Evolutionary conservation across 2,329 filamentous ascomycete genomes (phyloP).

Genomic region (Hypomyces rosellus): DNA sequence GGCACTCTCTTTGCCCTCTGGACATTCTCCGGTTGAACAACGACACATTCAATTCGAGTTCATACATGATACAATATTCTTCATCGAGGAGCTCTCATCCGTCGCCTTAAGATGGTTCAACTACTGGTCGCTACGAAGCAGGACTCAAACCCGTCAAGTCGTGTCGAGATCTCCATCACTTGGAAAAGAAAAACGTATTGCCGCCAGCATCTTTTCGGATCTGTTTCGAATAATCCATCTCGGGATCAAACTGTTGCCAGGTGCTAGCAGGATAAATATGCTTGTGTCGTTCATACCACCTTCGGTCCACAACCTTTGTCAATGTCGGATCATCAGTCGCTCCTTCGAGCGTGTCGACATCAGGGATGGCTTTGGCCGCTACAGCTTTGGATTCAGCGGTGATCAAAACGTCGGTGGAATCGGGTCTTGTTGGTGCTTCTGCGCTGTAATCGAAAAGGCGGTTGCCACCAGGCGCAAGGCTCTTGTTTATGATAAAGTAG

Average conservation of each 20-base stretch:
- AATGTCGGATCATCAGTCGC: conserved; percentile 67
- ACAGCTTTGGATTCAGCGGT: conserved; percentile 31
- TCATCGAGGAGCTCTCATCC: too few species aligned
- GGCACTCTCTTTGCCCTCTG: conserved; percentile 29
- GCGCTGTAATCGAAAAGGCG: conserved; percentile 70
- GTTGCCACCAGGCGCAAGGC: conserved; percentile 62
- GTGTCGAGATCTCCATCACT: conserved; percentile 19
- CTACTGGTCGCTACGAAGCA: too few species aligned
- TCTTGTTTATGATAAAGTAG: conserved; percentile 90
- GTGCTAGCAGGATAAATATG: conserved; percentile 95
- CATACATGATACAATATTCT: too few species aligned
- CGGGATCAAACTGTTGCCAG: conserved; percentile 92
- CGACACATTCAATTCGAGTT: neutral
- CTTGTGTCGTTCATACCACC: conserved; percentile 97
- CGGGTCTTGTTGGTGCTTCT: conserved; percentile 36
- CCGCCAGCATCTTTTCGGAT: conserved; percentile 79
- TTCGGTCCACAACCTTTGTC: conserved; percentile 90
- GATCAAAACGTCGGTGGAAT: conserved; percentile 19
- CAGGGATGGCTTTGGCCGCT: conserved; percentile 33
- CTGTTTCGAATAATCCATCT: conserved; percentile 73
- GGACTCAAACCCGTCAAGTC: neutral
- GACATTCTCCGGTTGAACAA: conserved; percentile 27
- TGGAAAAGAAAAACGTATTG: conserved; percentile 84
- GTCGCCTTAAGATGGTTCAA: too few species aligned
- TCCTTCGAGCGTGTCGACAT: conserved; percentile 62